Conservation (phyloP, 2,329 filamentous ascomycete species). For the Fusarium sp. region DNA sequence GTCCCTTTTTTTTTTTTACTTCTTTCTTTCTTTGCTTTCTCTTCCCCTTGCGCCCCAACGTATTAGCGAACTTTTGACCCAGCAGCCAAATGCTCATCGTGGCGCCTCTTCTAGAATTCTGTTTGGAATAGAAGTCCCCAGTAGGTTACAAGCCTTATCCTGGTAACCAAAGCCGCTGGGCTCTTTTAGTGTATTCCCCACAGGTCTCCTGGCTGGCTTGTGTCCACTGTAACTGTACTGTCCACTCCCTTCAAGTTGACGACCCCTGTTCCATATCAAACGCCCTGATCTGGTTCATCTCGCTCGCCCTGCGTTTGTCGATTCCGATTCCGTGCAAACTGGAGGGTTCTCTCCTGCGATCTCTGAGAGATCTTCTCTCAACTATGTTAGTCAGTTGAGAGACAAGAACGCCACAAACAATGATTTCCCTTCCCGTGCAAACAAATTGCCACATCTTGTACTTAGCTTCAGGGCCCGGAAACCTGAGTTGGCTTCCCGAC, state of each 20-base stretch:
- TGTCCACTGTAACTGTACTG: conserved; percentile 22
- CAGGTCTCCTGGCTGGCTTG: conserved; percentile 23
- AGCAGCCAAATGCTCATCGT: conserved; percentile 22
- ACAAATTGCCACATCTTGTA: conserved; percentile 31
- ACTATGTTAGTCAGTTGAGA: not conserved
- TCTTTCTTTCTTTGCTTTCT: conserved; percentile 10
- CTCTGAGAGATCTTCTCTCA: conserved; percentile 14
- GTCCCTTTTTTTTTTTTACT: conserved; percentile 17
- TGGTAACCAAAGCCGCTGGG: conserved; percentile 29
- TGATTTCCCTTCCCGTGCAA: conserved; percentile 12
- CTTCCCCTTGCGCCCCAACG: conserved; percentile 24
- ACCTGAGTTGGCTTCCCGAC: conserved; percentile 28
- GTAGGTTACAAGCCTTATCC: conserved; percentile 32
- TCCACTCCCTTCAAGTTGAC: conserved; percentile 32
- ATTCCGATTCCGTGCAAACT: conserved; percentile 15
- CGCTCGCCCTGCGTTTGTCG: conserved; percentile 37
- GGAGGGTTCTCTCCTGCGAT: not conserved
- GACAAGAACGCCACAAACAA: conserved; percentile 19
- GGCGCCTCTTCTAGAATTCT: conserved; percentile 45
- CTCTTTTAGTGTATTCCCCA: conserved; percentile 41
- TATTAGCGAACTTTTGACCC: conserved; percentile 15
- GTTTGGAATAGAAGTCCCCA: conserved; percentile 42
- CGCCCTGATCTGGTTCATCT: conserved; percentile 40
- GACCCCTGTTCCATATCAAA: conserved; percentile 39
- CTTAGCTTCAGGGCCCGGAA: conserved; percentile 25